phyloP scores from a whole-genome alignment of 2,329 filamentous ascomycete species.

The Davidsoniella neocaledoniae region DNA sequence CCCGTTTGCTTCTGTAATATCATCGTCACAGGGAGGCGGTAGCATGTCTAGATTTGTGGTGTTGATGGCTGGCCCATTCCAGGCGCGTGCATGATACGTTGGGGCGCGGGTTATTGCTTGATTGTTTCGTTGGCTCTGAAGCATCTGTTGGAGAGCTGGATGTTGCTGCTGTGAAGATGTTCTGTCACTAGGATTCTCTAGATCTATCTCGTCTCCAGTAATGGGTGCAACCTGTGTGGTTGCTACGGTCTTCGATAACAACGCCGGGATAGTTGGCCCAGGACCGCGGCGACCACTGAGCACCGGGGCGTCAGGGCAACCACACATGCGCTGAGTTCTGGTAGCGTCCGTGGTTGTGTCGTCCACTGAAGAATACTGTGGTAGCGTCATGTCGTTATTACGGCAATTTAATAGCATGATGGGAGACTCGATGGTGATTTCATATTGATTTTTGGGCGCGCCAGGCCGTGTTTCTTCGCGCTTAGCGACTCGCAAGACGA shows the following conservation, averaged over 20 bases:
- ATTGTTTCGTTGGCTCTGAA: no score
- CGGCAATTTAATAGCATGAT: conserved; percentile 87
- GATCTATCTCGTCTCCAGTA: background rate
- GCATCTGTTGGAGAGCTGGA: no score
- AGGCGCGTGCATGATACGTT: conserved; percentile 76
- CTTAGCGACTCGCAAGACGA: conserved; percentile 68
- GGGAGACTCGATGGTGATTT: conserved; percentile 91
- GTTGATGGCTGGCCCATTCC: conserved; percentile 41
- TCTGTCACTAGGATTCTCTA: no score
- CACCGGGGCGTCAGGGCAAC: conserved; percentile 32
- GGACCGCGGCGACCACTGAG: background rate
- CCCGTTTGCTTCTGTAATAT: conserved; percentile 15
- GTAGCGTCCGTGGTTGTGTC: conserved; percentile 14
- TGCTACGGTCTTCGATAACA: conserved; percentile 3
- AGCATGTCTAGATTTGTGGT: conserved; percentile 13
- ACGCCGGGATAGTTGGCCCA: background rate
- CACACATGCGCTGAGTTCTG: conserved; percentile 30
- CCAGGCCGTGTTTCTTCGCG: conserved; percentile 60
- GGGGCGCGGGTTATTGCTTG: conserved; percentile 43
- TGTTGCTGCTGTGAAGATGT: no score
- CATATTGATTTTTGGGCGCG: conserved; percentile 65
- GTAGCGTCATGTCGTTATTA: conserved; percentile 78
- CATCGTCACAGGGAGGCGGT: conserved; percentile 19
- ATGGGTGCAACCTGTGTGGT: conserved; percentile 1
- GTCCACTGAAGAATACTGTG: conserved; percentile 40